These are phyloP conservation scores for Fusarium sp. DNA, from an alignment of 2,329 filamentous ascomycete species.

Conservation along the genomic window DNA sequence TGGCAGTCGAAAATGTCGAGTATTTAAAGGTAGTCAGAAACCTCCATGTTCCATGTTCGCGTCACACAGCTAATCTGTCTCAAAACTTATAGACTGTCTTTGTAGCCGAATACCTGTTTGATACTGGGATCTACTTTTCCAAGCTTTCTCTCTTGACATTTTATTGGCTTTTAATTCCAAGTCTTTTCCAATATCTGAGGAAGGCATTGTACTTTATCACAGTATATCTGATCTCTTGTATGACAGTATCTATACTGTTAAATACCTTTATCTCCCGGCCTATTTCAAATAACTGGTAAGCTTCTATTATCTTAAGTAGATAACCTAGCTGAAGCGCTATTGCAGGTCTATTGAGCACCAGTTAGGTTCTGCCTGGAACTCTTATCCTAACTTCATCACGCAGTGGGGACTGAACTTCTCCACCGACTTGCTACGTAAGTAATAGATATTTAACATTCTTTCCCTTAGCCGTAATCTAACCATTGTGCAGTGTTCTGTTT, in stretches of 20 bases:
- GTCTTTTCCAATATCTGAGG: background rate
- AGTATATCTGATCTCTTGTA: background rate
- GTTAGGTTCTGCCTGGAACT: slow-evolving; percentile 17
- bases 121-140: slow-evolving; percentile 12
- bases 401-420: slow-evolving; percentile 30
- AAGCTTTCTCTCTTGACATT: slow-evolving; percentile 22
- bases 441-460: too few species aligned
- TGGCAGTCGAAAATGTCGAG: too few species aligned
- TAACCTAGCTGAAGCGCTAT: background rate
- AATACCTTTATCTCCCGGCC: slow-evolving; percentile 4
- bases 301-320: rapidly evolving
- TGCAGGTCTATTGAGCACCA: slow-evolving; percentile 18
- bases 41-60: too few species aligned
- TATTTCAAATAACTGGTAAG: slow-evolving; percentile 21
- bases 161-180: slow-evolving; percentile 26
- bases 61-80: too few species aligned
- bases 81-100: slow-evolving; percentile 8
- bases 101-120: slow-evolving; percentile 17
- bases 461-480: background rate
- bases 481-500: slow-evolving; percentile 5
- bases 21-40: too few species aligned
- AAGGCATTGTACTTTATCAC: background rate
- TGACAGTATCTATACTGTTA: background rate
- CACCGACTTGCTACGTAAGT: slow-evolving; percentile 7
- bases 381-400: background rate